Evolutionary conservation across 176 grass and related monocot genomes (phyloP), one percentile per base, ranked within the genome.

Genomic region (Triticum monococcum): DNA sequence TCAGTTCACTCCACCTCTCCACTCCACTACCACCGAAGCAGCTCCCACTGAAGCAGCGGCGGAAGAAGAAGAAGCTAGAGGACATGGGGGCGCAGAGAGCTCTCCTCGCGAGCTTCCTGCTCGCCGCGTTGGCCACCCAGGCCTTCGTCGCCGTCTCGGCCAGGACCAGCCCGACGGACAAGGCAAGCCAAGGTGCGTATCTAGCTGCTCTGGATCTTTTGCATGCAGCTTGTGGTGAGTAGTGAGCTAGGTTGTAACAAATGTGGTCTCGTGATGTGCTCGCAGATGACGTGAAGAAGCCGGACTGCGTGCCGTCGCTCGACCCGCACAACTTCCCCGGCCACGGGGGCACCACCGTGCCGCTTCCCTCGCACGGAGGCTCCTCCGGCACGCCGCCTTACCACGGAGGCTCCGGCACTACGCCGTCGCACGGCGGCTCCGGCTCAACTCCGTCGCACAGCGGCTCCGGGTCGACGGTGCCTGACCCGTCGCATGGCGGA

Each of bases 261-360:
- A 32, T 79, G 63, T 7, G 6, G 46, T n/a, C 9, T 30, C 46
- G 24, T 17, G 50, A 7, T 37, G 20, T 68, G n/a, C 7, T 35
- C 48, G 72, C 78, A 85, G 89, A 68, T 22, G 81, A 63, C 40
- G 82, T 85, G 12, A 91, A 91, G 89, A 91, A 91, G 82, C 90
- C 90, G 31, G 90, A 91, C 82, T 91, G 90, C 82, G 90, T 91
- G 78, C 85, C 89, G 23, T 76, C 75, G 1, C 9, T 87, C 14
- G 89, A 91, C 75, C 89, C 89, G 36, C 89, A 0, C 60, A 50
- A 30, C 3, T 91, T 57, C 36, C 85, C 89, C 1, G 75, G 89
- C 12, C 88, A 85, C 75, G 66, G 74, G 2, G 84, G 84, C 35
- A 84, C 81, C 25, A 79, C 68, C 3, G 69, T 84, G n/a, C 40